Evolutionary conservation across 345 rosid species (phyloP), one percentile per base, ranked within the genome.

Genomic region (Rhodamnia argentea): DNA sequence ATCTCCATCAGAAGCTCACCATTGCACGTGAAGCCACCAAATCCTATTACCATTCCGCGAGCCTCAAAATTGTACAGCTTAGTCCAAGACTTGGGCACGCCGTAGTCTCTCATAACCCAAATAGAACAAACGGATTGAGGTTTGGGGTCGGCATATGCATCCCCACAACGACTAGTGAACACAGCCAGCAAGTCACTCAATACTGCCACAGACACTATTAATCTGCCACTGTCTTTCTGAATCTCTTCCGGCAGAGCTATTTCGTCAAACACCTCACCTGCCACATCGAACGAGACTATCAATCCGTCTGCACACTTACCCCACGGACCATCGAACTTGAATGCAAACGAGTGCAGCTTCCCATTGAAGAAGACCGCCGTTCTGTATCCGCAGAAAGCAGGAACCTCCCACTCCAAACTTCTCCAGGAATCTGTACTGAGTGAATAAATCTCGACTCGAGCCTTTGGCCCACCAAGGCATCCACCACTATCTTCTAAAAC

Each of bases 281-380:
- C 13, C 0, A 64, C 1, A 0, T 64, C 24, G 1, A 64, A 64
- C 3, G 10, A 32, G 78, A 64, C 24, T 70, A 70, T 70, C 4
- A 42, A 70, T 32, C 44, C 24, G 3, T 32, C 4, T 3, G 10
- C 3, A 32, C 1, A 44, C 6, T 16, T 16, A 0, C 16, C 20
- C 75, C 0, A 2, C 12, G 3, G 42, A 62, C 14, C 22, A 64
- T 0, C 0, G 0, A 1, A 0, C 75, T 62, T 29, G 11, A 0
- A 62, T 29, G 10, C 2, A 8, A 16, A 16, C 78, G 47, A 70
- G 3, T 70, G 22, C 0, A 70, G 0, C 2, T 70, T 32, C 2
- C 24, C 24, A 32, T 32, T 64, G 12, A 64, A 32, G 3, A 9
- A 18, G 44, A 32, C 44, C 24, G 13, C 23, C 0, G 24, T 12